Base-by-base conservation (phyloP, 2,329 filamentous ascomycete genomes). In the Aspergillus unguis region DNA sequence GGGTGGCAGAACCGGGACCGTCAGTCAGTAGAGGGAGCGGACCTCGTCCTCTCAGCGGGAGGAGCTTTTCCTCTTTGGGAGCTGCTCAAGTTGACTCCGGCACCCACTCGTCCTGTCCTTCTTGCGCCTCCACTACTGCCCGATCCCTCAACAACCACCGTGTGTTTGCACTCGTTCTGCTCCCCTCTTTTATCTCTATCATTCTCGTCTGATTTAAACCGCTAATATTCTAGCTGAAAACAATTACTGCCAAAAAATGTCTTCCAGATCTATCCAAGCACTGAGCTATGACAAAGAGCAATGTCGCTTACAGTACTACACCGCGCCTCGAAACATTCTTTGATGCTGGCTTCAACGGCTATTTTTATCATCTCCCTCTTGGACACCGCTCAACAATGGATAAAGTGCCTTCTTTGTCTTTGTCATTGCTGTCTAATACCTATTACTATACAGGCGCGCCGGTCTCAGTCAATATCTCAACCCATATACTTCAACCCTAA, bases 121-220 rank as follows among this genome's bases (percentile, higher is more conserved):
- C 36, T 35, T 33, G 6, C 46, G 53, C 42, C 17, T 44, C 52
- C 29, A 31, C 43, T n/a, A 38, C 32, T 17, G 11, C 29, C 32
- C 31, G 17, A 17, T 35, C 40, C 17, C 17, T 54, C 54, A 56
- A 60, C 62, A 69, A 74, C 73, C 62, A 68, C 70, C 71, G 66
- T 72, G 71, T 87, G 80, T 77, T 84, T 85, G 78, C 82, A 82
- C 85, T 88, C 79, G 64, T 85, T 85, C 64, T 76, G 75, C 73
- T 83, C 84, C 74, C 17, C 17, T 17, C 17, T 69, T 70, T 38
- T 44, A 50, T 46, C 40, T 52, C 57, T 72, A 58, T 70, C 75
- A 70, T 75, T 72, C 41, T 65, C 60, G 47, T 65, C 26, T 10
- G 3, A 6, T 29, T 38, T 25, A 29, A 25, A 26, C 6, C 33